Conservation (phyloP, 1,284 basidiomycete species). For the Pascua sp. region DNA sequence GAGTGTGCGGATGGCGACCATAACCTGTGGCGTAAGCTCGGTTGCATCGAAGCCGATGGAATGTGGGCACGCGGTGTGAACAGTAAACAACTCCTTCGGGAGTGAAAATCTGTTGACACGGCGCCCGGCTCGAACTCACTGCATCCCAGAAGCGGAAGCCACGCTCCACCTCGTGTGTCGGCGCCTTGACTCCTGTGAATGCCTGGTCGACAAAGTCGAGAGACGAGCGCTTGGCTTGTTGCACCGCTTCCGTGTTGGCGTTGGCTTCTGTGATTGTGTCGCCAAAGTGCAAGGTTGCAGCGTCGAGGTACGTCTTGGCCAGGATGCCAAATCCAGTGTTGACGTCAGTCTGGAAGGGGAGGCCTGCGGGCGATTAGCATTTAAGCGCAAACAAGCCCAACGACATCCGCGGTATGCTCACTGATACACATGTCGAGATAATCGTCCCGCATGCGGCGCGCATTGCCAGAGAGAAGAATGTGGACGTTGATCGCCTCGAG, state of each 20-base stretch:
- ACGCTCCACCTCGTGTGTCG: conserved; percentile 82
- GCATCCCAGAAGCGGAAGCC: conserved; percentile 98
- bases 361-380: conserved; percentile 28
- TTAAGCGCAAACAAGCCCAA: conserved; percentile 12
- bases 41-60: neutral
- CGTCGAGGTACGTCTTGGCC: conserved; percentile 92
- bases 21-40: conserved; percentile 57
- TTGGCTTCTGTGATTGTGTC: conserved; percentile 57
- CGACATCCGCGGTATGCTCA: conserved; percentile 14
- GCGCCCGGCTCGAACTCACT: conserved; percentile 58
- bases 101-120: conserved; percentile 11
- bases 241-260: conserved; percentile 69
- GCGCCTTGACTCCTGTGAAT: conserved; percentile 82
- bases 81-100: conserved; percentile 12
- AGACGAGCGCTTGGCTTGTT: conserved; percentile 78
- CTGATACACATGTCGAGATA: conserved; percentile 80
- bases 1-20: conserved; percentile 82
- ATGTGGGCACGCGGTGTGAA: neutral
- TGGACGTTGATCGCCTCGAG: conserved; percentile 88
- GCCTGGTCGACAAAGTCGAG: conserved; percentile 89
- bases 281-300: conserved; percentile 75
- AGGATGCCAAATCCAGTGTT: conserved; percentile 98
- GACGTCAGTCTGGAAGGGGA: conserved; percentile 92
- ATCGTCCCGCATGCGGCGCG: conserved; percentile 80
- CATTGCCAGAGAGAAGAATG: conserved; percentile 85